These are phyloP conservation scores for Aspergillus eucalypticola DNA, from an alignment of 2,329 filamentous ascomycete species.

Conservation along the genomic window DNA sequence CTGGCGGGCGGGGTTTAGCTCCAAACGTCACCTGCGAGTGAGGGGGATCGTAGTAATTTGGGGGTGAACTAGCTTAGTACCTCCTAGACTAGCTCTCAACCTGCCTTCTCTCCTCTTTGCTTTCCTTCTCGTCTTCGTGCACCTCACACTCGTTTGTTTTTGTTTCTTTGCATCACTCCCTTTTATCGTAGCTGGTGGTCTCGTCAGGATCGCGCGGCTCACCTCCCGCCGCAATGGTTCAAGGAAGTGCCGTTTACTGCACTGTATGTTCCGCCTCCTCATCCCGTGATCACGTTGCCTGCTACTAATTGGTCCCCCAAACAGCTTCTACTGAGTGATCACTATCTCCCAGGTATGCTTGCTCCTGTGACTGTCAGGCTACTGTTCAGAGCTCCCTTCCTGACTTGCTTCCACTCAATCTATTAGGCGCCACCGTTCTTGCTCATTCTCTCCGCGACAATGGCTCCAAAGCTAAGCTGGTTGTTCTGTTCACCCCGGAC, in stretches of 20 bases:
- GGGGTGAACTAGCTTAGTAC: not conserved
- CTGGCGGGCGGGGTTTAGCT: constrained; percentile 22
- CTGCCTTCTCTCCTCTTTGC: constrained; percentile 3
- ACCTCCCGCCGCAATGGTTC: constrained; percentile 38
- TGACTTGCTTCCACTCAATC: constrained; percentile 19
- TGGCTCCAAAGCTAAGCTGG: constrained; percentile 81
- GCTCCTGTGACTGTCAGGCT: not conserved
- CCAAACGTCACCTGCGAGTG: constrained; percentile 17
- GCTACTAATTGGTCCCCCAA: constrained; percentile 2
- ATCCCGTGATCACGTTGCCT: constrained; percentile 4
- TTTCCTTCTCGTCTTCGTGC: constrained; percentile 1
- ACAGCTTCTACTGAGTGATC: constrained; percentile 88
- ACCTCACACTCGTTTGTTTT: constrained; percentile 1
- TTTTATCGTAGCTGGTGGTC: constrained; percentile 1
- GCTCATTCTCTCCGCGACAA: constrained; percentile 93
- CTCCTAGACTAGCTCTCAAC: constrained; percentile 4
- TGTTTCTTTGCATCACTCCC: constrained; percentile 7
- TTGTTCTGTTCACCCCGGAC: constrained; percentile 79
- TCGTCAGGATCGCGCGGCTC: not conserved
- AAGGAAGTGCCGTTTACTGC: constrained; percentile 63
- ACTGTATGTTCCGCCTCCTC: constrained; percentile 52
- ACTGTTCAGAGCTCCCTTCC: not conserved
- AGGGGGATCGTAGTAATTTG: constrained; percentile 14
- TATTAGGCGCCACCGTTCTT: constrained; percentile 81
- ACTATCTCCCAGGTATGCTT: constrained; percentile 80